Conservation (phyloP, 371 early-diverging fungal species). For the Mucor plumbeus region DNA sequence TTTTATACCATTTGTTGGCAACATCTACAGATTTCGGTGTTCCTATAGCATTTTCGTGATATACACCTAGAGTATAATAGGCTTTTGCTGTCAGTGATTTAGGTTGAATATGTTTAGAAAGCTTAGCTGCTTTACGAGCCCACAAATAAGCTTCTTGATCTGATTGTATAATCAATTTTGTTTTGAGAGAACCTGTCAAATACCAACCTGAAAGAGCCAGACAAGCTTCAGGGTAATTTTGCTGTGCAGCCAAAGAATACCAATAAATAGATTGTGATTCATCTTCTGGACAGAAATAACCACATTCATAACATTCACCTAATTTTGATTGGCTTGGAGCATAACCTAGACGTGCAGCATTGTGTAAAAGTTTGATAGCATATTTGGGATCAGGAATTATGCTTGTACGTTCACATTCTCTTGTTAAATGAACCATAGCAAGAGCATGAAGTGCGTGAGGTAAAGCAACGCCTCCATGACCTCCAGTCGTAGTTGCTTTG, state of each 20-base stretch:
- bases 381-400: conserved; percentile 81
- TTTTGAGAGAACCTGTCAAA: conserved; percentile 73
- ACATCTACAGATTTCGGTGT: conserved; percentile 31
- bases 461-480: conserved; percentile 10
- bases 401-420: conserved; percentile 78
- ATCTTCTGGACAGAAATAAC: conserved; percentile 78
- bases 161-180: conserved; percentile 68
- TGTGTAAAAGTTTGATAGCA: conserved; percentile 83
- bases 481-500: conserved; percentile 42
- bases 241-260: conserved; percentile 90
- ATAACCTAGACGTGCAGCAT: conserved; percentile 91
- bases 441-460: conserved; percentile 94
- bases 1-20: conserved; percentile 29
- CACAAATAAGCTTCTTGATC: conserved; percentile 77
- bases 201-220: conserved; percentile 89
- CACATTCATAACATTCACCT: conserved; percentile 94
- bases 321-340: conserved; percentile 90
- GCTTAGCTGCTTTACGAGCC: conserved; percentile 65
- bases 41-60: conserved; percentile 78
- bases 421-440: conserved; percentile 68
- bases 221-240: conserved; percentile 79
- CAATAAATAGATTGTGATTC: conserved; percentile 89
- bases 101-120: conserved; percentile 44
- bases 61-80: conserved; percentile 85
- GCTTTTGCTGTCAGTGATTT: conserved; percentile 76